phyloP scores from a whole-genome alignment of 768 basidiomycete genomes.

The Amanita pseudoporphyria region DNA sequence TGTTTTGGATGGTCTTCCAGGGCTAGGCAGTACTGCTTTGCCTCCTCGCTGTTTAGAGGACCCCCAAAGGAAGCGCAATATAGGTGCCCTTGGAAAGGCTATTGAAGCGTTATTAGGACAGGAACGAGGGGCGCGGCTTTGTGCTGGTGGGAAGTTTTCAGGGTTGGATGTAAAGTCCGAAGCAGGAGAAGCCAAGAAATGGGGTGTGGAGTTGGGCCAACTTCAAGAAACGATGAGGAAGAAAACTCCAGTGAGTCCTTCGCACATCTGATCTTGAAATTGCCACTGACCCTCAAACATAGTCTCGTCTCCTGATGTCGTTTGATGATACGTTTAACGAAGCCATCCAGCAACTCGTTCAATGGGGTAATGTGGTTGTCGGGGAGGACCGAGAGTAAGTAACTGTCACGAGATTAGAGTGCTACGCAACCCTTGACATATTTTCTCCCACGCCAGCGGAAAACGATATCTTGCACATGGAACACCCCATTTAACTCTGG shows the following conservation, averaged over 20 bases:
- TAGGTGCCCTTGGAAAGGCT: conserved; percentile 65
- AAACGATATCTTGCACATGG: conserved; percentile 69
- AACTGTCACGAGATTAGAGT: neutral
- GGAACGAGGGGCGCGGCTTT: conserved; percentile 56
- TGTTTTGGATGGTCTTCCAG: conserved; percentile 60
- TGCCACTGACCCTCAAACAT: conserved; percentile 10
- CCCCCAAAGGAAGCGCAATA: conserved; percentile 61
- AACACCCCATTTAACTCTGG: conserved; percentile 55
- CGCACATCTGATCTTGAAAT: neutral
- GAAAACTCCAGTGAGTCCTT: conserved; percentile 41
- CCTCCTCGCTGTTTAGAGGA: conserved; percentile 73
- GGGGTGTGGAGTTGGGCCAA: conserved; percentile 57
- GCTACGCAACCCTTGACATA: conserved; percentile 5
- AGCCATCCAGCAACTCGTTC: conserved; percentile 66
- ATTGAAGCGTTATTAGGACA: conserved; percentile 56
- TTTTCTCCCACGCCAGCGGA: conserved; percentile 33
- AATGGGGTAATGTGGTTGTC: conserved; percentile 65
- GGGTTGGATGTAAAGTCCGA: conserved; percentile 25
- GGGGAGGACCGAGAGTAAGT: conserved; percentile 59
- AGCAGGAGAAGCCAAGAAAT: conserved; percentile 65
- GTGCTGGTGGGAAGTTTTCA: conserved; percentile 36
- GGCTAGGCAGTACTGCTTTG: conserved; percentile 67
- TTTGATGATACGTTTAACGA: conserved; percentile 73
- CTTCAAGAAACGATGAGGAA: conserved; percentile 49
- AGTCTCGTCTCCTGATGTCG: conserved; percentile 45